Conservation (phyloP, 2,329 filamentous ascomycete genomes). For the Penicillium sp. region DNA sequence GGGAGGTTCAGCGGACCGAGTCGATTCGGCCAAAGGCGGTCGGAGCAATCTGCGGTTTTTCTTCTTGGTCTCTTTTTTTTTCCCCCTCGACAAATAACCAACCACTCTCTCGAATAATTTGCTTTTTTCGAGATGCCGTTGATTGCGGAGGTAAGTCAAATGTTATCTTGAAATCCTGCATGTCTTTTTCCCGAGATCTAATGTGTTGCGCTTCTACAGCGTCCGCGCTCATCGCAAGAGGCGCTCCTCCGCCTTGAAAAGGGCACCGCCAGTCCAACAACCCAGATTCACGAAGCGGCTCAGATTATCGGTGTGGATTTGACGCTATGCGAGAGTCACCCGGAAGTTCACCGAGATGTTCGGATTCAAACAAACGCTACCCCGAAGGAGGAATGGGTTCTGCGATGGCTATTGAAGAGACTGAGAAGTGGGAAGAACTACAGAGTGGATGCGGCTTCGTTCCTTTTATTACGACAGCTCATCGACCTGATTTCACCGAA, state of each 20-base stretch:
- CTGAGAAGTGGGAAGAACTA: constrained; percentile 48
- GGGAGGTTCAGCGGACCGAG: constrained; percentile 21
- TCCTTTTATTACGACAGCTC: constrained; percentile 60
- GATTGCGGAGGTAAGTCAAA: constrained; percentile 36
- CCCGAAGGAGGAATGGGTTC: constrained; percentile 62
- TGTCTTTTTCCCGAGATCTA: constrained; percentile 7
- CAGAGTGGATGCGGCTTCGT: constrained; percentile 46
- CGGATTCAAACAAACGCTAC: constrained; percentile 29
- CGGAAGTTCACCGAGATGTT: constrained; percentile 27
- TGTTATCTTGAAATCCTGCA: background rate
- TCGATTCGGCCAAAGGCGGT: constrained; percentile 37
- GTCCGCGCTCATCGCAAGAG: constrained; percentile 42
- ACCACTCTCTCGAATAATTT: constrained; percentile 12
- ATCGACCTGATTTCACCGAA: constrained; percentile 68
- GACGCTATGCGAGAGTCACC: constrained; percentile 31
- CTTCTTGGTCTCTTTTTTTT: constrained; percentile 21
- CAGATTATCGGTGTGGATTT: constrained; percentile 44
- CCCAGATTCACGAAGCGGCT: constrained; percentile 43
- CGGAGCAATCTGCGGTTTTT: constrained; percentile 37
- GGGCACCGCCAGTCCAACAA: constrained; percentile 38
- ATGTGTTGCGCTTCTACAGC: constrained; percentile 28
- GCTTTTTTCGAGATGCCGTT: constrained; percentile 35
- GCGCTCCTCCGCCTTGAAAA: constrained; percentile 47
- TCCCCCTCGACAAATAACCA: constrained; percentile 8
- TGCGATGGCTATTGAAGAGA: constrained; percentile 65